These are phyloP conservation scores for Penicillium sp. DNA, from an alignment of 2,329 filamentous ascomycete species.

Conservation along the genomic window DNA sequence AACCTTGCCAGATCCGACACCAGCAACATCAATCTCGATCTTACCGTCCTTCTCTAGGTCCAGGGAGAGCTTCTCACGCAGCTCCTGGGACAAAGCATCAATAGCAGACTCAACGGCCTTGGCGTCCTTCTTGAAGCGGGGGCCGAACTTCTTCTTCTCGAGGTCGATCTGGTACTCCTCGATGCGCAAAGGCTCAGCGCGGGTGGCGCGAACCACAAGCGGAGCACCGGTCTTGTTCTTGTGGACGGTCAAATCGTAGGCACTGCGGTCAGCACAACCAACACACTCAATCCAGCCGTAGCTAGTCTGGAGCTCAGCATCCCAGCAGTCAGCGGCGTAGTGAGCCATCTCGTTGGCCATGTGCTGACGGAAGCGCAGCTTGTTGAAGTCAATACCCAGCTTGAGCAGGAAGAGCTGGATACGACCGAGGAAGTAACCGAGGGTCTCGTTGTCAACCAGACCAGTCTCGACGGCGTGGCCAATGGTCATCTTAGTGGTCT, in stretches of 20 bases:
- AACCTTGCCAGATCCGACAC: conserved; percentile 68
- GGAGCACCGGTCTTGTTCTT: conserved; percentile 88
- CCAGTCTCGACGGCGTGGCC: conserved; percentile 81
- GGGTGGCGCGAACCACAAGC: conserved; percentile 78
- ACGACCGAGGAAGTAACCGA: conserved; percentile 94
- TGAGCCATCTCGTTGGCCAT: conserved; percentile 92
- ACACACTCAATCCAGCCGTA: conserved; percentile 99
- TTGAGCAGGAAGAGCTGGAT: conserved; percentile 88
- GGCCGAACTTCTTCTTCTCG: conserved; percentile 94
- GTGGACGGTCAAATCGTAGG: conserved; percentile 91
- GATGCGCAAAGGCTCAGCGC: conserved; percentile 73
- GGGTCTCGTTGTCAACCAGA: conserved; percentile 93
- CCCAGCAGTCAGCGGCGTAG: conserved; percentile 97
- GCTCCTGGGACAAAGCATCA: conserved; percentile 72
- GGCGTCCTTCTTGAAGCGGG: conserved; percentile 91
- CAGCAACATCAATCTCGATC: conserved; percentile 72
- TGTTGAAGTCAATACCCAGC: conserved; percentile 82
- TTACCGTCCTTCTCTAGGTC: conserved; percentile 73
- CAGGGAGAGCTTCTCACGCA: conserved; percentile 77
- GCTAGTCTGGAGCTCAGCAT: conserved; percentile 86
- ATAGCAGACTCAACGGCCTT: conserved; percentile 82
- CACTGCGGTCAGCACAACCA: conserved; percentile 91
- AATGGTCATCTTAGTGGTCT: conserved; percentile 71
- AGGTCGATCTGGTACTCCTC: conserved; percentile 88
- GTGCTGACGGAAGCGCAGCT: conserved; percentile 95